Evolutionary conservation across 371 early-diverging fungal genomes (phyloP).

Genomic region (Mortierella sp.): DNA sequence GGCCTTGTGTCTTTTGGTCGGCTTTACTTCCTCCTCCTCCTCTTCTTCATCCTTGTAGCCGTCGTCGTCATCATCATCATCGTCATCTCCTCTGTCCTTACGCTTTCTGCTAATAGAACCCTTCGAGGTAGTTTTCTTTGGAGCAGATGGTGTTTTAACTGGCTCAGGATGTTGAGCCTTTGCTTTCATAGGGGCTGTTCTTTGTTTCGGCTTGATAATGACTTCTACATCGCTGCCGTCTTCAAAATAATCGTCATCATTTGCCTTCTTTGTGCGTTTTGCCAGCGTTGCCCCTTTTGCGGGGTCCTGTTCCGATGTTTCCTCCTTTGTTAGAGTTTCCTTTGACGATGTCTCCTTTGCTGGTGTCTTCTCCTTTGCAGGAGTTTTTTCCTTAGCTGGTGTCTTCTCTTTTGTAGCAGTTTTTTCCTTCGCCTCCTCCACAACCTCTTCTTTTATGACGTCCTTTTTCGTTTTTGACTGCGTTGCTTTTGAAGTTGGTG

Average conservation of each 20-base stretch:
- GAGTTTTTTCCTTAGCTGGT: not conserved
- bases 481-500: not conserved
- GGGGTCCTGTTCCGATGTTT: not conserved
- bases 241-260: slow-evolving; percentile 44
- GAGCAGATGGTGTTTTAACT: slow-evolving; percentile 3
- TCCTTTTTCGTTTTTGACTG: not conserved
- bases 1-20: slow-evolving; percentile 35
- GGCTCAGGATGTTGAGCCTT: slow-evolving; percentile 9
- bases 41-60: slow-evolving; percentile 18
- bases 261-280: slow-evolving; percentile 26
- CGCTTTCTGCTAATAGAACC: slow-evolving; percentile 19
- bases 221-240: slow-evolving; percentile 36
- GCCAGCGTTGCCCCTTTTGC: not conserved
- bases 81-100: slow-evolving; percentile 18
- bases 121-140: slow-evolving; percentile 13
- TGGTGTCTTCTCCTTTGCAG: not conserved
- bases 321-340: not conserved
- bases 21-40: slow-evolving; percentile 37
- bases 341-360: not conserved
- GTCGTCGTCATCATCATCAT: slow-evolving; percentile 33
- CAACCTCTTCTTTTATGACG: not conserved
- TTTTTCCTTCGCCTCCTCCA: not conserved
- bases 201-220: slow-evolving; percentile 19
- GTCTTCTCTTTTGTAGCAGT: not conserved
- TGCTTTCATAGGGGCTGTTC: slow-evolving; percentile 13